A percentile compares a stretch with the other conserved stretches of the same genome.
Conservation (phyloP, 1,284 basidiomycete species). For the Singerocomus inundabilis region DNA sequence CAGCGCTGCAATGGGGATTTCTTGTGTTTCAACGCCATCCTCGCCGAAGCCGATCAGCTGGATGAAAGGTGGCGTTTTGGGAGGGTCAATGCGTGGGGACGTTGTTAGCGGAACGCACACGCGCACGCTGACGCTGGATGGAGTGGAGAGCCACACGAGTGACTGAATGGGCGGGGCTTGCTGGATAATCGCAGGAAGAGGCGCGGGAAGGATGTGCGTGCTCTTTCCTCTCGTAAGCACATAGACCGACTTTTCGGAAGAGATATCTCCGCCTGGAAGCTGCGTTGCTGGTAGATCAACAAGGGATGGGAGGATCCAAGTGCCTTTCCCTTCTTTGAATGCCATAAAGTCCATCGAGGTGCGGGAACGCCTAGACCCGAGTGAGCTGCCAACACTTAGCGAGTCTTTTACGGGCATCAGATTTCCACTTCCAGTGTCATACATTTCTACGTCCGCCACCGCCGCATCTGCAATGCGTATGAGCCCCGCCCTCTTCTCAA, state of each 20-base stretch:
- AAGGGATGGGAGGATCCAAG: slow-evolving; percentile 55
- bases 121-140: slow-evolving; percentile 54
- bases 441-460: slow-evolving; percentile 71
- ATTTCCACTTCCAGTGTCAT: slow-evolving; percentile 44
- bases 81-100: neutral
- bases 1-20: slow-evolving; percentile 46
- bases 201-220: slow-evolving; percentile 66
- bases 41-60: slow-evolving; percentile 68
- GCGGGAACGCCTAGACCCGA: slow-evolving; percentile 43
- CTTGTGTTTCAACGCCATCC: slow-evolving; percentile 69
- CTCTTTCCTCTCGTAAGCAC: slow-evolving; percentile 66
- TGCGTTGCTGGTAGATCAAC: slow-evolving; percentile 47
- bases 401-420: slow-evolving; percentile 23
- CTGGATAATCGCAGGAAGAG: slow-evolving; percentile 55
- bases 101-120: slow-evolving; percentile 38
- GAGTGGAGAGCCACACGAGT: slow-evolving; percentile 58
- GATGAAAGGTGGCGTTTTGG: slow-evolving; percentile 41
- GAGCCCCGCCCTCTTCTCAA: slow-evolving; percentile 79
- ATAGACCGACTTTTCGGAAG: slow-evolving; percentile 45
- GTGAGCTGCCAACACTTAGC: slow-evolving; percentile 16
- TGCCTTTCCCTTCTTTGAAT: slow-evolving; percentile 42
- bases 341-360: slow-evolving; percentile 53
- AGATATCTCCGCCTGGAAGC: slow-evolving; percentile 12
- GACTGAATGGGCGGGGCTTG: slow-evolving; percentile 49
- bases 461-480: slow-evolving; percentile 76